Evolutionary conservation across 176 grass and related monocot species (phyloP), one percentile per base, ranked within the genome.

Genomic region (Juncus effusus): DNA sequence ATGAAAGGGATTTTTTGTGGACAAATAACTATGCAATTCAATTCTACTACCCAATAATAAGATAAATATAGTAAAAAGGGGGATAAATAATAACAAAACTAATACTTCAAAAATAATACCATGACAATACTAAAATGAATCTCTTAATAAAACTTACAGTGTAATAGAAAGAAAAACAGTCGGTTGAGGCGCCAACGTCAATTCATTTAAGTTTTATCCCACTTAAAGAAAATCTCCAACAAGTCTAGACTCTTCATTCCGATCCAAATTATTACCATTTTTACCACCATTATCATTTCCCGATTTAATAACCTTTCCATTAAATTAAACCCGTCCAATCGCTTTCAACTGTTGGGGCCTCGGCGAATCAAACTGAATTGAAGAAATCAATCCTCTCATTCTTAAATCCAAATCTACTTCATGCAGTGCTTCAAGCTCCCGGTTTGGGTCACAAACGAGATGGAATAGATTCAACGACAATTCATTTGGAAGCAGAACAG

Each of bases 241-340:
- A 86, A 97, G 82, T 73, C 59, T 86, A 72, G 88, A 69, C 52
- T 53, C 63, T 56, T 86, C 62, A 16, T 60, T 71, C 49, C 76
- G 62, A 58, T 76, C 36, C 45, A 57, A 51, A 47, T 62, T 82
- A 77, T 69, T 82, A 6, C 44, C 44, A 62, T 72, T 83, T 36
- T 70, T 28, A 75, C 47, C 16, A 63, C 67, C 80, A 77, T 65
- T 59, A 75, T 28, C 19, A 28, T 73, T 74, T 42, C 13, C 74
- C 70, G 85, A 64, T 81, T 92, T 89, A 37, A 86, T 13, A 63
- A 97, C 71, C 67, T 89, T 97, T 66, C 94, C 94, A 86, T 89
- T 87, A 92, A 97, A 97, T 75, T 92, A 92, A 51, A 97, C 45
- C 80, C 78, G 90, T 65, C 94, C 94, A 42, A 88, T 92, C 82